Base-by-base conservation (phyloP, 1,139 yeast genomes). In the Lizanozyma gosingica region DNA sequence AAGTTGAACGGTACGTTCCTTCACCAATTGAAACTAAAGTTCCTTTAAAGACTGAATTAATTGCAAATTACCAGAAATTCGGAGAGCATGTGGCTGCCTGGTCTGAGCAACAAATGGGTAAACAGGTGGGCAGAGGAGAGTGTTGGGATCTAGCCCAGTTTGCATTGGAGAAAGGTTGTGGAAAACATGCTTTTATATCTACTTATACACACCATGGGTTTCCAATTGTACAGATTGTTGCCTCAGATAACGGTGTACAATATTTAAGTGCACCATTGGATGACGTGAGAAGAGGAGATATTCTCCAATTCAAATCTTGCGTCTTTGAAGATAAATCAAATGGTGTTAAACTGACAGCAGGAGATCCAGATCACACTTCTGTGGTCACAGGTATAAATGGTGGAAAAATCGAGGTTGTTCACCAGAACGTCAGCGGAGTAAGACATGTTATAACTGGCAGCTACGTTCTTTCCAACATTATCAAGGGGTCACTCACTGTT, bases 61-160 rank as follows among this genome's bases (percentile, higher is more conserved):
- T 62, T 1, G 58, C 54, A 15, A 71, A 68, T 41, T 68, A 71
- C 40, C 55, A 66, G 18, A 59, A 57, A 36, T 76, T 62, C 51
- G 79, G 80, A 2, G 72, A 69, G 18, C 68, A 74, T 46, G 72
- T 82, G 9, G 87, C 85, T 3, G 57, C 69, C 17, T 82, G 86
- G 85, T 67, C 78, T 49, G 83, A 80, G 49, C 70, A 70, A 35
- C 67, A 68, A 36, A 52, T 62, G 37, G 83, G 83, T 1, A 64
- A 66, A 37, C 67, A 66, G 41, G 83, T 83, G 4, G 86, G 85
- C 2, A 60, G 74, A 40, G 92, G 92, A 8, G 90, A 83, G 53
- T 83, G 92, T 58, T 83, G 90, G 90, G 83, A 84, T 35, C 65
- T 83, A 44, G 90, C 87, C 1, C 71, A 71, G 40, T 77, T 78